Base-by-base conservation (phyloP, 306 rosid genomes). In the Quercus engelmannii region DNA sequence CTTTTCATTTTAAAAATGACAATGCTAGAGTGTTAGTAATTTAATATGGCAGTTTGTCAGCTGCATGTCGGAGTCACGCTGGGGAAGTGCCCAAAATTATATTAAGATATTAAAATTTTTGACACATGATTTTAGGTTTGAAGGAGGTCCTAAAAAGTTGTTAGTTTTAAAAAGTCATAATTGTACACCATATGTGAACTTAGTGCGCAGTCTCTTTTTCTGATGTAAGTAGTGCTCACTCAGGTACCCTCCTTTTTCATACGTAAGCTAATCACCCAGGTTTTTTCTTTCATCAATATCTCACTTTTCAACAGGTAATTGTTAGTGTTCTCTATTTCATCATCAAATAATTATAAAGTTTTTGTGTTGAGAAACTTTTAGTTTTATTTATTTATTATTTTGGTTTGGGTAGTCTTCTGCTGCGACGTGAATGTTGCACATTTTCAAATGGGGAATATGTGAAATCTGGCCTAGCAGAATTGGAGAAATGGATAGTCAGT, bases 241-340 rank as follows among this genome's bases (percentile, higher is more conserved):
- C 93, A 95, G 99, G 99, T 95, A 68, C 99, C 99, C 58, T 91
- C 96, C 64, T 95, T 95, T 89, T 95, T 95, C 86, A 93, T 93
- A 67, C 99, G 97, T 72, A 95, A 95, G 83, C 87, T 95, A 75
- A 85, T 91, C 80, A 93, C 97, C 70, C 99, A 93, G 81, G 94
- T 95, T 75, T 95, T 94, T 69, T 91, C 93, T n/a, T 94, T 94
- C 93, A 92, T 94, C 90, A 94, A 94, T 83, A 92, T 92, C 69
- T 90, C 97, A 68, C 95, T 94, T 80, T 94, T 94, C 85, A 94
- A 94, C 93, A 94, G 99, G 99, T 86, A 90, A n/a, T 69, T 30
- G 19, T 79, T 26, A 49, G 28, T 43, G 73, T 65, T 71, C 33
- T 19, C 23, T 49, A 69, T 62, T 70, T 76, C 61, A 51, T 69